A percentile compares a stretch with the other conserved stretches of the same genome.
Conservation (phyloP, 495 filamentous ascomycete genomes). For the Lasiosphaeris hirsuta region DNA sequence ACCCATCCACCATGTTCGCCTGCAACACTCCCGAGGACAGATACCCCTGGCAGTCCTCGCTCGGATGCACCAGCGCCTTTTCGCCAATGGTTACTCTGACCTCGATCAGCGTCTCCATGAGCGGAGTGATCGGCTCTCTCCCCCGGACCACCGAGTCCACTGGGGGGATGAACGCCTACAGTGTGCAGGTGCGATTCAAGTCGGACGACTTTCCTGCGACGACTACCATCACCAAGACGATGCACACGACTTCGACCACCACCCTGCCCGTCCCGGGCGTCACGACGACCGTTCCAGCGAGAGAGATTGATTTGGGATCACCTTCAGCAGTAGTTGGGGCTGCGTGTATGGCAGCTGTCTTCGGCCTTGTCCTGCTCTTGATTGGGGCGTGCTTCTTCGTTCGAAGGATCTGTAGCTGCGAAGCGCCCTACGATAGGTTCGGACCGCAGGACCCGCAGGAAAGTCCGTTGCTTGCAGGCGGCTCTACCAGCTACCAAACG, state of each 20-base stretch:
- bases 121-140: neutral
- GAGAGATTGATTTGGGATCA: too few relatives aligned
- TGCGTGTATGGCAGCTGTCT: too few relatives aligned
- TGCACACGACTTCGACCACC: neutral
- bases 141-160: neutral
- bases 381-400: too few relatives aligned
- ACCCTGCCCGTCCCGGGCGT: neutral
- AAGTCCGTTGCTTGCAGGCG: too few relatives aligned
- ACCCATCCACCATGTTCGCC: neutral
- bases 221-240: neutral
- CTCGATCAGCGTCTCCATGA: neutral
- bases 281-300: neutral
- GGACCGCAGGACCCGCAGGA: too few relatives aligned
- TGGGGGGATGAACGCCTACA: slow-evolving; percentile 1
- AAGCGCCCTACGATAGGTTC: too few relatives aligned
- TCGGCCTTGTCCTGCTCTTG: too few relatives aligned
- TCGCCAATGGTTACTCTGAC: neutral
- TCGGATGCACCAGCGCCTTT: neutral
- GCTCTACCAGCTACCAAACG: too few relatives aligned
- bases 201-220: neutral
- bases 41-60: neutral
- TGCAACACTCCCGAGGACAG: neutral
- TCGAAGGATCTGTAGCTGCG: too few relatives aligned
- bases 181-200: neutral
- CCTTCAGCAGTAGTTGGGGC: too few relatives aligned